A percentile compares a stretch with the other conserved stretches of the same genome.
These are phyloP conservation scores for Haematococcus lacustris DNA, from an alignment of 139 green algal genomes.

Conservation along the genomic window DNA sequence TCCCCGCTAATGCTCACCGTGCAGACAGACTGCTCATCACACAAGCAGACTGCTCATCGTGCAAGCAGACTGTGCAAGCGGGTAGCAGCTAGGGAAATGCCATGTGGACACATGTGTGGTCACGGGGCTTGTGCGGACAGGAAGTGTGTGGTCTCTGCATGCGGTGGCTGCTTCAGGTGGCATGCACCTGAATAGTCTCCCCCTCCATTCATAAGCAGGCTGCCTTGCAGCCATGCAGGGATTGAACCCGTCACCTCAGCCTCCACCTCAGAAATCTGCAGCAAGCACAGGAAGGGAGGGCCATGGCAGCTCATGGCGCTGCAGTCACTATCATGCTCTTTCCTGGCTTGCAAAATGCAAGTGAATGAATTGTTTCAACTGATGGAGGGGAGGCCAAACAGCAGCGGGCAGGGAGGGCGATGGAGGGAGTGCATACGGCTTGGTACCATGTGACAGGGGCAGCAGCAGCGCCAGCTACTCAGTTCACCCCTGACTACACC, in stretches of 20 bases:
- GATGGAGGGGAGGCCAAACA: too few relatives aligned
- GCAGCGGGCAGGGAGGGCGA: too few relatives aligned
- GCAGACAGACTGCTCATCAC: not conserved
- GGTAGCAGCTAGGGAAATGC: not conserved
- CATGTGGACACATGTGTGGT: not conserved
- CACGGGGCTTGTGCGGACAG: not conserved
- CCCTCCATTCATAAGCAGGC: slow-evolving; percentile 52
- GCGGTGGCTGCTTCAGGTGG: not conserved
- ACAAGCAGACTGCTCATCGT: not conserved
- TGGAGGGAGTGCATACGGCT: too few relatives aligned
- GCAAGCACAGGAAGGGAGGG: too few relatives aligned
- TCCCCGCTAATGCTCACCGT: too few relatives aligned
- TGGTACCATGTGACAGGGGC: too few relatives aligned
- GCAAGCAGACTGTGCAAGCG: not conserved
- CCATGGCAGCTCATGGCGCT: too few relatives aligned
- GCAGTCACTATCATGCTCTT: too few relatives aligned
- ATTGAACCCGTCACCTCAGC: slow-evolving; percentile 26
- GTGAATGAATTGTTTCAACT: too few relatives aligned
- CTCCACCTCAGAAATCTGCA: slow-evolving; percentile 3
- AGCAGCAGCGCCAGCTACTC: too few relatives aligned
- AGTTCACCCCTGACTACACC: too few relatives aligned
- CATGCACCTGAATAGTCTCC: slow-evolving; percentile 38
- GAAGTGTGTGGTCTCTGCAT: not conserved
- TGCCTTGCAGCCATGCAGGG: slow-evolving; percentile 45
- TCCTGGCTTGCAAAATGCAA: too few relatives aligned